Conservation (phyloP, 2,329 filamentous ascomycete genomes). For the Colletotrichum sp. region DNA sequence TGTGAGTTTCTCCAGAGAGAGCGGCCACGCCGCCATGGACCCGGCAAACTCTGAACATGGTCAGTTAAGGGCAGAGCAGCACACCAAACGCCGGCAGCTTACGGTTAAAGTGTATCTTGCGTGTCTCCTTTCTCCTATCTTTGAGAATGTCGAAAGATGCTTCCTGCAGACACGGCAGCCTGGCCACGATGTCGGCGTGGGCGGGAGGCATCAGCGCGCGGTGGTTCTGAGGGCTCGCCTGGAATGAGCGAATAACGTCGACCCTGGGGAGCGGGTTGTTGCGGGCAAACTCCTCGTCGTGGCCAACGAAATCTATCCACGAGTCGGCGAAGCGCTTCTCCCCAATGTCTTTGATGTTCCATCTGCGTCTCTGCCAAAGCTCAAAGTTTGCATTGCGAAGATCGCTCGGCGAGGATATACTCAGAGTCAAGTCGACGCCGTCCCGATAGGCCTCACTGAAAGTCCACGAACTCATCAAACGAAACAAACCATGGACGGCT, state of each 20-base stretch:
- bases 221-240: conserved; percentile 14
- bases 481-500: conserved; percentile 25
- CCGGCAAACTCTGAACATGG: conserved; percentile 13
- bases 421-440: conserved; percentile 21
- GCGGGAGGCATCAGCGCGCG: conserved; percentile 23
- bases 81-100: background rate
- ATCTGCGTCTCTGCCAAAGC: conserved; percentile 23
- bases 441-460: conserved; percentile 4
- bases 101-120: conserved; percentile 20
- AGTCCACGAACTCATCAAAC: conserved; percentile 25
- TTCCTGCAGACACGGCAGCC: conserved; percentile 17
- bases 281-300: conserved; percentile 19
- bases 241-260: conserved; percentile 22
- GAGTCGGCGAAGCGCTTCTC: conserved; percentile 23
- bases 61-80: background rate
- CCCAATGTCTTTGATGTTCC: conserved; percentile 23
- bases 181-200: conserved; percentile 23
- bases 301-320: conserved; percentile 21
- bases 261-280: conserved; percentile 21
- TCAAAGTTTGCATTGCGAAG: conserved; percentile 22
- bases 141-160: conserved; percentile 21
- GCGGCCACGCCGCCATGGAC: conserved; percentile 20
- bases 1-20: conserved; percentile 18
- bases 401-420: conserved; percentile 23
- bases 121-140: conserved; percentile 12